Evolutionary conservation across 225 moss, liverwort and hornwort species (phyloP), one percentile per base, ranked within the genome.

Genomic region (Neckera pumila): DNA sequence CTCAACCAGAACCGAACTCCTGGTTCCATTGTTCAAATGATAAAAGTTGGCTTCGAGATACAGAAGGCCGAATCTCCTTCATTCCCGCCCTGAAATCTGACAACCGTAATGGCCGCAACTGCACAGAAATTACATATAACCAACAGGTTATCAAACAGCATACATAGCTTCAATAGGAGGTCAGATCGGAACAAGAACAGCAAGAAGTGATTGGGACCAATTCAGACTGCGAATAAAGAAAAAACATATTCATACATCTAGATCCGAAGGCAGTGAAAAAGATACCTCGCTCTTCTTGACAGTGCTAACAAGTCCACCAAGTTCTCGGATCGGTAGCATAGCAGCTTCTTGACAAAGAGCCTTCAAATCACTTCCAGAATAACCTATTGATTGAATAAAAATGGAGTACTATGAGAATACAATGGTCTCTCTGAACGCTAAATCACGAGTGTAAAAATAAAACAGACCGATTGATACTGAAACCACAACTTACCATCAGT

Each of bases 281-380:
- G 25, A 79, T 89, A 92, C 94, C 94, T 94, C 92, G 80, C 90
- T 94, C 72, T 78, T 94, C 87, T 91, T 93, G 75, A 98, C 93
- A 65, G 94, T 95, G 86, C 95, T 97, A 47, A 97, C 93, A 90
- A 93, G 97, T 84, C 94, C 93, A 83, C 98, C 98, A 90, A 98
- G 89, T 87, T 98, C 98, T 67, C 98, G 96, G 69, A 98, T 95
- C 28, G 97, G 98, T 91, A 95, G 89, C 98, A 98, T 98, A 59
- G 98, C 98, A 90, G 98, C 97, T 91, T 98, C 98, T 92, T 98
- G 98, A 90, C 98, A 98, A 80, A 98, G 91, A 19, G 98, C 98
- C 90, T 97, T 97, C 76, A 98, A 88, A 87, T 98, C 98, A 91
- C 98, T 98, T 85, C 97, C 98, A 82, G 98, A 98, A 89, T 96